phyloP scores from a whole-genome alignment of 2,329 filamentous ascomycete species.

The Colletotrichum scovillei region DNA sequence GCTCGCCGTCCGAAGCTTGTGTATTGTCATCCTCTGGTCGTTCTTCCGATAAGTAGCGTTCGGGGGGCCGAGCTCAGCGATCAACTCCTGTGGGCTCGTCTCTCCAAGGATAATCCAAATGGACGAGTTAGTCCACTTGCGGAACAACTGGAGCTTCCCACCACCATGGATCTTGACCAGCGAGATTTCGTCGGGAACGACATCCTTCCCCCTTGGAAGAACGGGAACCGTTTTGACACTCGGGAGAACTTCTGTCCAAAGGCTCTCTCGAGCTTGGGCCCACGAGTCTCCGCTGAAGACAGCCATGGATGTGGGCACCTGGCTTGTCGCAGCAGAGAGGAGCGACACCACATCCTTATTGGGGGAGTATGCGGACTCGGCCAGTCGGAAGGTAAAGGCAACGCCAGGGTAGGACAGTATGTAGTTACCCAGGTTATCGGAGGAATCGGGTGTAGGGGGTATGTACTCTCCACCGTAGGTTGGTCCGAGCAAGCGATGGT shows the following conservation, averaged over 20 bases:
- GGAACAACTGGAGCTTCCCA: conserved; percentile 81
- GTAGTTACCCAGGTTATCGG: conserved; percentile 77
- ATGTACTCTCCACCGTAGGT: conserved; percentile 96
- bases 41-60: conserved; percentile 95
- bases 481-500: conserved; percentile 91
- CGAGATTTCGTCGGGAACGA: conserved; percentile 89
- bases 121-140: conserved; percentile 74
- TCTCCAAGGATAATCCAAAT: conserved; percentile 83
- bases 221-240: conserved; percentile 79
- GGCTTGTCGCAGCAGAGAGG: conserved; percentile 78
- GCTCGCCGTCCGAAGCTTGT: conserved; percentile 70
- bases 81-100: conserved; percentile 90
- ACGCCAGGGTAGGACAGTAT: conserved; percentile 95
- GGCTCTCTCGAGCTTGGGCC: conserved; percentile 79
- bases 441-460: conserved; percentile 64
- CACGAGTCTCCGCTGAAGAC: conserved; percentile 92
- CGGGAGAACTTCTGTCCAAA: conserved; percentile 81
- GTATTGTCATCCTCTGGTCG: conserved; percentile 89
- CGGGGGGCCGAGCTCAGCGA: conserved; percentile 90
- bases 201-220: conserved; percentile 78
- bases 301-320: conserved; percentile 86
- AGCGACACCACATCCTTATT: conserved; percentile 86
- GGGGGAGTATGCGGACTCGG: conserved; percentile 78
- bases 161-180: conserved; percentile 81
- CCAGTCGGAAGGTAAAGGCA: conserved; percentile 89